Percentiles rank a stretch among this genome's conserved stretches.
Evolutionary conservation across 805 yeast species (phyloP).

Genomic region (Wickerhamomyces sydowiorum): DNA sequence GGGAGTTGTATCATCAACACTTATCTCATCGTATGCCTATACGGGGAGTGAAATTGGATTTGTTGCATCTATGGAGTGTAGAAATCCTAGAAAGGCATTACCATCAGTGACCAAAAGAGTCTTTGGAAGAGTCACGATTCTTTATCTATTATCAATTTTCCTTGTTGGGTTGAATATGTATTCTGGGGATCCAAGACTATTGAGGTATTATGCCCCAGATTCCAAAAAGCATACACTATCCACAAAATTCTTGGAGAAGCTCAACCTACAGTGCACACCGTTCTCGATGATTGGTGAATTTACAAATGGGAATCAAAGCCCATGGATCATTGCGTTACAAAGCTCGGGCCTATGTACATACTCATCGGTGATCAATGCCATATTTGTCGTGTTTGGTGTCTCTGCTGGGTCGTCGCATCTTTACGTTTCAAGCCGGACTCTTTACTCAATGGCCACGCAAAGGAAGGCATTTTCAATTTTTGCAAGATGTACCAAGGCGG

Average conservation of each 20-base stretch:
- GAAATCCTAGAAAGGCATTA: conserved; percentile 69
- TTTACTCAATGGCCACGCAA: conserved; percentile 48
- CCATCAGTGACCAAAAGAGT: conserved; percentile 75
- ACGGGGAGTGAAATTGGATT: conserved; percentile 81
- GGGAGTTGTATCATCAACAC: conserved; percentile 53
- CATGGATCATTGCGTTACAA: conserved; percentile 55
- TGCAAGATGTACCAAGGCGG: conserved; percentile 50
- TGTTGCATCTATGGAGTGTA: conserved; percentile 82
- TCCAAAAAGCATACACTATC: conserved; percentile 3
- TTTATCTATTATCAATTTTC: conserved; percentile 63
- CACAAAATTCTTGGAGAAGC: conserved; percentile 5
- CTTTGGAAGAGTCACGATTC: conserved; percentile 61
- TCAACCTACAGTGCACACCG: conserved; percentile 5
- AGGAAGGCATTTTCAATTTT: conserved; percentile 56
- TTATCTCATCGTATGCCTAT: conserved; percentile 68
- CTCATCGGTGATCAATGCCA: conserved; percentile 41
- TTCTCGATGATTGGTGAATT: not conserved
- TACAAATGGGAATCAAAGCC: conserved; percentile 39
- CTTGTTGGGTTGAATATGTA: conserved; percentile 68
- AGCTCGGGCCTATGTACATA: conserved; percentile 44
- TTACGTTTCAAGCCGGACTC: conserved; percentile 50
- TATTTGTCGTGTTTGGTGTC: conserved; percentile 48
- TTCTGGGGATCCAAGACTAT: conserved; percentile 70
- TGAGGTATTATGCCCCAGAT: conserved; percentile 40
- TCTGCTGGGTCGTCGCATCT: conserved; percentile 50